A percentile compares a stretch with the other conserved stretches of the same genome.
phyloP scores from a whole-genome alignment of 1,284 basidiomycete species.

The Chondrostereum purpureum region DNA sequence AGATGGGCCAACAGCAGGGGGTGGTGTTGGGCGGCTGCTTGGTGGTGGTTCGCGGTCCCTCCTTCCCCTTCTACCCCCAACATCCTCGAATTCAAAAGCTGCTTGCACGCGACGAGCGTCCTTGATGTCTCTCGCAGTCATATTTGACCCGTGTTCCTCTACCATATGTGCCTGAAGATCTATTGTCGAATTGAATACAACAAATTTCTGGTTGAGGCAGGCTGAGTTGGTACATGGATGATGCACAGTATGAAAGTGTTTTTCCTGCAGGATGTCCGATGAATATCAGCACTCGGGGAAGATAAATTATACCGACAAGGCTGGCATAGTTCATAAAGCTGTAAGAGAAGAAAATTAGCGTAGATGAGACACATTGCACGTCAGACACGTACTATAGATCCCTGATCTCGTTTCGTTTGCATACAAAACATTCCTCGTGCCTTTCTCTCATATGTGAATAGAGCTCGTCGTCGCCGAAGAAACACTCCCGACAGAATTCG shows the following conservation, averaged over 20 bases:
- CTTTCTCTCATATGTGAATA: conserved; percentile 89
- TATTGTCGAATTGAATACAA: conserved; percentile 84
- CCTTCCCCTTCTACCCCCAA: conserved; percentile 33
- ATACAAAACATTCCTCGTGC: conserved; percentile 97
- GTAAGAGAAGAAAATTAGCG: no score
- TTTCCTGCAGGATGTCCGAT: conserved; percentile 39
- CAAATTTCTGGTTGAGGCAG: conserved; percentile 87
- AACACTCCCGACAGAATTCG: conserved; percentile 86
- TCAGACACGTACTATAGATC: conserved; percentile 75
- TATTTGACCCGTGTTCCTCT: conserved; percentile 76
- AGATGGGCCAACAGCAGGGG: conserved; percentile 25
- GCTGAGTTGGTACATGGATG: conserved; percentile 69
- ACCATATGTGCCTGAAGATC: conserved; percentile 94
- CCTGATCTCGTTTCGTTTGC: conserved; percentile 72
- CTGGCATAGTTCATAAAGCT: no score
- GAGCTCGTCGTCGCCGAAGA: conserved; percentile 90
- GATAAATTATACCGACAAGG: no score
- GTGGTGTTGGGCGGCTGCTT: conserved; percentile 16
- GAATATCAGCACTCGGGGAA: no score
- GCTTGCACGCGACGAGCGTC: conserved; percentile 76
- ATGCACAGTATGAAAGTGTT: conserved; percentile 67
- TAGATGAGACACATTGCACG: conserved; percentile 42
- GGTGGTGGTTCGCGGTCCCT: conserved; percentile 23
- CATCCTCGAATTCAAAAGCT: conserved; percentile 73
- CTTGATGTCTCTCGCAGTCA: conserved; percentile 72